These are phyloP conservation scores for Pharus latifolius DNA, from an alignment of 176 grass and related monocot genomes.

Conservation along the genomic window DNA sequence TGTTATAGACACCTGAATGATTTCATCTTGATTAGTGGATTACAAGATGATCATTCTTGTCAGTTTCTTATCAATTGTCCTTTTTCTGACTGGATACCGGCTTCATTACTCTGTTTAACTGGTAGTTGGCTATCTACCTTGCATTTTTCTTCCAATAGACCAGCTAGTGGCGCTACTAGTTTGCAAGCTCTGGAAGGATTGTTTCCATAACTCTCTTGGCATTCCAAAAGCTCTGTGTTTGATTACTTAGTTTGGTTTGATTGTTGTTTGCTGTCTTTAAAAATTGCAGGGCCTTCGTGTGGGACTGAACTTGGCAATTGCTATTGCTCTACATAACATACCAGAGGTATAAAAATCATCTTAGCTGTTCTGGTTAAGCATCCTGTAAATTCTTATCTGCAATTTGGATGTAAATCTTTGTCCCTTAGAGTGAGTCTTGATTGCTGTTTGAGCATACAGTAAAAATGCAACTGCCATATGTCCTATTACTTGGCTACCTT, in stretches of 20 bases:
- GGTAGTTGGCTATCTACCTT: background rate
- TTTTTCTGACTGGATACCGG: no score
- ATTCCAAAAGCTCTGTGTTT: background rate
- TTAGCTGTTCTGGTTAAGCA: background rate
- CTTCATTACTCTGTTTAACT: background rate
- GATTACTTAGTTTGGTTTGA: conserved; percentile 12
- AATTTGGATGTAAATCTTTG: background rate
- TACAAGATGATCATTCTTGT: background rate
- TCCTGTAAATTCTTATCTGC: background rate
- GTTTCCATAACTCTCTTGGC: background rate
- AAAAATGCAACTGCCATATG: conserved; percentile 3
- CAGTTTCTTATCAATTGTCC: background rate
- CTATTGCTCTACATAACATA: conserved; percentile 97
- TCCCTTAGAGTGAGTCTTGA: background rate
- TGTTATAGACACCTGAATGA: background rate
- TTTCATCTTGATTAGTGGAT: background rate
- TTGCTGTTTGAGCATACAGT: background rate
- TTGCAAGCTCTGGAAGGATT: background rate
- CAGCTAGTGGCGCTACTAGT: background rate
- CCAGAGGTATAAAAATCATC: conserved; percentile 59
- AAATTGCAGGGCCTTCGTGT: conserved; percentile 77
- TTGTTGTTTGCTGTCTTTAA: conserved; percentile 1
- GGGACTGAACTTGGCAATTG: conserved; percentile 84
- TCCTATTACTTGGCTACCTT: background rate
- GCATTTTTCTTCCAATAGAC: background rate